Base-by-base conservation (phyloP, 225 moss, liverwort and hornwort genomes). In the Pseudisothecium myosuroides region DNA sequence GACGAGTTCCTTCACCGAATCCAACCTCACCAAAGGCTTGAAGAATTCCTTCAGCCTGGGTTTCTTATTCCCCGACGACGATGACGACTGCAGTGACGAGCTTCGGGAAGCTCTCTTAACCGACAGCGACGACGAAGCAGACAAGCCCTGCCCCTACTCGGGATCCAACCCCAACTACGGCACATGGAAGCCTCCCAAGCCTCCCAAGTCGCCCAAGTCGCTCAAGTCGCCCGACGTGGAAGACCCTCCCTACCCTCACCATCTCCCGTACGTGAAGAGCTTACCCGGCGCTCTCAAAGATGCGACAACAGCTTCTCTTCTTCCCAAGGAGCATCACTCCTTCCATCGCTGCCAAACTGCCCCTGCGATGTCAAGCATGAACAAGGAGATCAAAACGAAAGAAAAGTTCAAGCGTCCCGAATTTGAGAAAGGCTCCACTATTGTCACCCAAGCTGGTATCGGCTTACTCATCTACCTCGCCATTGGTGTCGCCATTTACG, bases 391-490 rank as follows among this genome's bases (percentile, higher is more conserved):
- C 14, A 93, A 91, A 17, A 23, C 84, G 2, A n/a, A 20, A 54
- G 82, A 84, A 13, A 85, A 80, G 65, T 43, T 93, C 19, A 90
- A 90, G 82, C 89, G 94, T 24, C 95, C 95, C 4, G 89, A 93
- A 73, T 91, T 95, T 16, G 92, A 91, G 75, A 92, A 92, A 80
- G 95, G 93, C 5, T 92, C 95, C 1, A 92, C 89, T 26, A 92
- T 98, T 6, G 96, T 97, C 29, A 93, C 91, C 65, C 96, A 98
- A 75, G 98, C 98, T 0, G 85, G 91, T 7, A 83, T 96, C 23
- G 96, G 97, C 23, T 88, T 98, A 11, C 87, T 93, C 83, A 86
- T 96, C 12, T 98, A 98, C 62, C 93, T 98, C 31, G 91, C 93
- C 24, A 68, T 93, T 2, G 98, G 98, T 13, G 95, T 98, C 45